Base-by-base conservation (phyloP, 768 basidiomycete genomes). In the Russula sp. region DNA sequence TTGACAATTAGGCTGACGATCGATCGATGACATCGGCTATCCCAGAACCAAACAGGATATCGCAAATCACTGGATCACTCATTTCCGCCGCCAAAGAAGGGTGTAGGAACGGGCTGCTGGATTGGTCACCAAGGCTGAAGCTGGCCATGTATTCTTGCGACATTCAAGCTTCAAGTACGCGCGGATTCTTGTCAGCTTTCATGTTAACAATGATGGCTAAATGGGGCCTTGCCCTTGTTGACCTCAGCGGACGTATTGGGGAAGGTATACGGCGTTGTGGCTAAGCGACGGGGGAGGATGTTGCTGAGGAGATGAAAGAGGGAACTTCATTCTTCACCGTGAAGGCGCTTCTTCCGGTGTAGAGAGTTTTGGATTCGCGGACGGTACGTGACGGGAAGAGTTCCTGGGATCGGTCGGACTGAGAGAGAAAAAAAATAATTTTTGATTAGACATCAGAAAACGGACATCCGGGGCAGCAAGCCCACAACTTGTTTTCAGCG, bases 121-220 rank as follows among this genome's bases (percentile, higher is more conserved):
- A 98, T 75, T 99, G 97, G 97, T 98, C 95, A 2, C 97, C 97
- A 16, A 81, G 97, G 62, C 81, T 99, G 69, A 92, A 95, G 86
- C 79, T 99, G 69, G 97, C 97, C 0, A 98, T 98, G 94, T 99
- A 99, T 74, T 88, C 90, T 14, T 99, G 96, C 75, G 95, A 98
- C 72, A 98, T 99, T 59, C 97, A 98, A 76, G 92, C 95, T 1
- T 94, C 96, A 18, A 92, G 95, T 98, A 73, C 72, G 92, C 80
- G 16, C 36, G 50, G 49, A 44, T 34, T 2, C 24, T 57, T 30
- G 24, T 48, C 22, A 30, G 52, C 32, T 36, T 30, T 36, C 40
- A 30, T 14, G 6, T 40, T 40, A 51, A 20, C 14, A 16, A 69
- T 44, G 66, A 38, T 52, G 32, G 62, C 30, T 66, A 44, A 54